phyloP scores from a whole-genome alignment of 169 alveolate species.

The Besnoitia besnoiti region DNA sequence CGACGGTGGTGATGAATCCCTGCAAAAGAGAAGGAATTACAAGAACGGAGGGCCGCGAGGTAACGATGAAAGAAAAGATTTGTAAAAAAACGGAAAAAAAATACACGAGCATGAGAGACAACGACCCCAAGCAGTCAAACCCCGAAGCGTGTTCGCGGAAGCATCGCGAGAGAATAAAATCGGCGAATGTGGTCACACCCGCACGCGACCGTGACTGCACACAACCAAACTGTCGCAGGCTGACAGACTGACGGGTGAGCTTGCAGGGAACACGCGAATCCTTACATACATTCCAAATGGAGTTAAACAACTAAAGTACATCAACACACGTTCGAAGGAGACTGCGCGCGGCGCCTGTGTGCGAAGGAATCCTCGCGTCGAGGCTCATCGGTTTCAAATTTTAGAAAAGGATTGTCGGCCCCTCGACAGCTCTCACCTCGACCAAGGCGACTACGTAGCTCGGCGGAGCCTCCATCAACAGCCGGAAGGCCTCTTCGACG shows the following conservation, averaged over 20 bases:
- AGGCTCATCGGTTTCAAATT: too few species aligned
- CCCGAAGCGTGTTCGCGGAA: neutral
- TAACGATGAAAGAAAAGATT: neutral
- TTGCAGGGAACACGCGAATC: neutral
- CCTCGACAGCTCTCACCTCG: neutral
- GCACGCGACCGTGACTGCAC: neutral
- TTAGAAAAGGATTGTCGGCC: neutral
- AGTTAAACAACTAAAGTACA: neutral
- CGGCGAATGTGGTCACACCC: neutral
- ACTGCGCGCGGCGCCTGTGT: neutral
- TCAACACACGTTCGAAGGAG: neutral
- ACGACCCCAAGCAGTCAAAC: neutral
- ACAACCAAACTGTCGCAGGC: neutral
- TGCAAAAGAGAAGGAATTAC: neutral
- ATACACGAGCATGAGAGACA: neutral
- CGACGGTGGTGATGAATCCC: neutral
- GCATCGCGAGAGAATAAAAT: neutral
- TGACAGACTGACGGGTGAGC: neutral
- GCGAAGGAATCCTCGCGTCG: too few species aligned
- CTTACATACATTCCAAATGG: neutral
- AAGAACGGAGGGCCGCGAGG: neutral
- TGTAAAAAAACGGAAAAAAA: neutral
- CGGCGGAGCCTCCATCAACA: constrained; percentile 12
- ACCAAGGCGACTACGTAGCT: neutral
- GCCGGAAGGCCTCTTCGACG: constrained; percentile 10